Conservation (phyloP, 257 asterid genomes). For the Solanum megistacrolobum region DNA sequence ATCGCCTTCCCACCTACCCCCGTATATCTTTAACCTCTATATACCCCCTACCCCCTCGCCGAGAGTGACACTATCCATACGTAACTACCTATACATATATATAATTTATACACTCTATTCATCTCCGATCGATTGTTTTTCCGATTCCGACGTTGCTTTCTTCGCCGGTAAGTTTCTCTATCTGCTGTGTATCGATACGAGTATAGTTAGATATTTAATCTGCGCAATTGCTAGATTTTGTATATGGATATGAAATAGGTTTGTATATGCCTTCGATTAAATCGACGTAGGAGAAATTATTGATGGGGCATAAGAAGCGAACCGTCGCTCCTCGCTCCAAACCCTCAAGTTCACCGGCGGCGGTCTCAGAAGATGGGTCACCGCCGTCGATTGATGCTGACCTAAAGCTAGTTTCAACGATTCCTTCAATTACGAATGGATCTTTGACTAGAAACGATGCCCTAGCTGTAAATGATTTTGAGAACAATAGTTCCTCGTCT, state of each 20-base stretch:
- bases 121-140: neutral
- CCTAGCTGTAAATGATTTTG: neutral
- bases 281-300: neutral
- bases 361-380: neutral
- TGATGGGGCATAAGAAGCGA: conserved; percentile 46
- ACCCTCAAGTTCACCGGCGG: conserved; percentile 17
- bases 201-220: neutral
- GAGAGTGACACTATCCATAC: neutral
- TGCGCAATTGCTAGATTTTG: neutral
- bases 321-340: conserved; percentile 28
- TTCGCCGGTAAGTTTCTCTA: neutral
- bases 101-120: neutral
- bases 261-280: conserved; percentile 14
- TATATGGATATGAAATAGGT: neutral
- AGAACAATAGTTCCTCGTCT: neutral
- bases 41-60: neutral
- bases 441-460: neutral
- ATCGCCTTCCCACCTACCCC: neutral
- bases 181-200: neutral
- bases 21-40: neutral
- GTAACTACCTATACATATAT: neutral
- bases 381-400: neutral
- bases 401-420: neutral
- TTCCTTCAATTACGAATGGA: neutral
- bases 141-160: neutral